These are phyloP conservation scores for Dichomitus squalens DNA, from an alignment of 1,284 basidiomycete species.

Conservation along the genomic window DNA sequence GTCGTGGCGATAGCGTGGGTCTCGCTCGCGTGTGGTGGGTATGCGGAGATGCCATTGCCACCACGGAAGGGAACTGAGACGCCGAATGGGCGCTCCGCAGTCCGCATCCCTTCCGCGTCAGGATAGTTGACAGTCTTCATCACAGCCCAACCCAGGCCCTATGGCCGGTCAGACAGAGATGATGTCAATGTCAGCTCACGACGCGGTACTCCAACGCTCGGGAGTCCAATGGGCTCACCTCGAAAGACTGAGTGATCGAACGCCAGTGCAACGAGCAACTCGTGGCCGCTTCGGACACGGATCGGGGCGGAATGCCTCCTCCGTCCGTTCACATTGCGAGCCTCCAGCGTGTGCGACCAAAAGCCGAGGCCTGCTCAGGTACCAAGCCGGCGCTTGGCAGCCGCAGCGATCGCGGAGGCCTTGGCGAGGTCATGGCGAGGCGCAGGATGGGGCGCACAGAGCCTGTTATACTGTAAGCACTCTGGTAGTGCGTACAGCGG, in stretches of 20 bases:
- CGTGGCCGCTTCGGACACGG: background rate
- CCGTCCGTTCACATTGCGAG: background rate
- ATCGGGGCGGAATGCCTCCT: background rate
- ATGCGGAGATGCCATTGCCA: background rate
- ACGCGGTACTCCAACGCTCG: background rate
- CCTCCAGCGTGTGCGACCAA: background rate
- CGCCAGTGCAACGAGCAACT: background rate
- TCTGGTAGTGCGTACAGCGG: background rate
- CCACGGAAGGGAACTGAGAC: no score
- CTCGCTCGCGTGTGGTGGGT: background rate
- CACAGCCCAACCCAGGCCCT: background rate
- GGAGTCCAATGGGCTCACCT: no score
- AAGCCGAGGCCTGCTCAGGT: no score
- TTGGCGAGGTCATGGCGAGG: background rate
- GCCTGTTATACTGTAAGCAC: background rate
- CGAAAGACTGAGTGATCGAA: background rate
- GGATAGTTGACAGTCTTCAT: no score
- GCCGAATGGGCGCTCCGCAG: no score
- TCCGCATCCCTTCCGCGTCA: no score
- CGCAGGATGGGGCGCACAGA: no score
- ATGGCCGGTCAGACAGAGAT: background rate
- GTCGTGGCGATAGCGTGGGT: background rate
- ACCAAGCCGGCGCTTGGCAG: background rate
- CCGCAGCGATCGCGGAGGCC: no score
- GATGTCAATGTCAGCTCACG: background rate